Conservation (phyloP, 345 rosid genomes). For the Aquilaria sinensis region DNA sequence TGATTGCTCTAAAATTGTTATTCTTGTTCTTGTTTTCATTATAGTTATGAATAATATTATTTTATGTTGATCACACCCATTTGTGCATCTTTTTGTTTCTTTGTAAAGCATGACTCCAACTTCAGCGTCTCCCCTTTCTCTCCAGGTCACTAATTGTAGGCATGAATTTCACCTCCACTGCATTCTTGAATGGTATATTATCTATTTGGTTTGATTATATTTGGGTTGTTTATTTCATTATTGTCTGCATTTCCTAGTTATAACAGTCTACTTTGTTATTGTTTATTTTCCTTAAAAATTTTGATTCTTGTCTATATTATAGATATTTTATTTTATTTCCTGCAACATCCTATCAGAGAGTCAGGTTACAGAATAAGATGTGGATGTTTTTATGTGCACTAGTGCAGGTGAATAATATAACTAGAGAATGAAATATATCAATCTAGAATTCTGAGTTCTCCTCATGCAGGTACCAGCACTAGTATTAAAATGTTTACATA, state of each 20-base stretch:
- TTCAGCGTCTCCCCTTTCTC: constrained; percentile 9
- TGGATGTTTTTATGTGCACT: too few species aligned
- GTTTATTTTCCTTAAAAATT: background rate
- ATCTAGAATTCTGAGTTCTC: too few species aligned
- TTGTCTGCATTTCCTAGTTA: background rate
- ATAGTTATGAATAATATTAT: too few species aligned
- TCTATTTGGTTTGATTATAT: background rate
- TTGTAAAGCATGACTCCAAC: background rate
- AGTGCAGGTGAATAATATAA: too few species aligned
- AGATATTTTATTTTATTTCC: background rate
- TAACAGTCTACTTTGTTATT: background rate
- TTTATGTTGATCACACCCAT: background rate
- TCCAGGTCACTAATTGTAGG: constrained; percentile 64
- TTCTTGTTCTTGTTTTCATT: background rate
- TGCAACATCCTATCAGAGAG: too few species aligned
- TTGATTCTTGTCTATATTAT: background rate
- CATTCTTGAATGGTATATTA: constrained; percentile 65
- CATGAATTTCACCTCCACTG: constrained; percentile 83
- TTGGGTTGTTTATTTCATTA: background rate
- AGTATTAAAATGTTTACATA: too few species aligned
- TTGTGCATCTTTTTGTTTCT: background rate
- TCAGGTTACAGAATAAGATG: too few species aligned
- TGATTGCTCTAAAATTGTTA: background rate
- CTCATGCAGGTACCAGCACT: too few species aligned
- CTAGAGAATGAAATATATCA: too few species aligned